Conservation (phyloP, 345 rosid species). For the Combretum micranthum region DNA sequence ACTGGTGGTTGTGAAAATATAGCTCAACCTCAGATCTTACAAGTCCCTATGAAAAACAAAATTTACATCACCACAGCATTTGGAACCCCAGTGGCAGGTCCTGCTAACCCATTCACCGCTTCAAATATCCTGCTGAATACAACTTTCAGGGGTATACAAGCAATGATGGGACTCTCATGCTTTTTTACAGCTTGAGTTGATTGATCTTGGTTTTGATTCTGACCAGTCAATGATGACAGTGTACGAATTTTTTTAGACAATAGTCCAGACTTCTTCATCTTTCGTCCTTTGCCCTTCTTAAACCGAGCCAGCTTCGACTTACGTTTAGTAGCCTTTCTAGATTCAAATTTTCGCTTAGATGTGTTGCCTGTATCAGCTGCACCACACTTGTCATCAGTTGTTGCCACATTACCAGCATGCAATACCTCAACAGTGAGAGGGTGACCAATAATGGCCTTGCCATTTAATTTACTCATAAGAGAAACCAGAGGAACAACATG, state of each 20-base stretch:
- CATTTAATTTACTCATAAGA: slow-evolving; percentile 63
- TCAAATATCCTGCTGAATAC: slow-evolving; percentile 90
- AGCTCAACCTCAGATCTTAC: no score
- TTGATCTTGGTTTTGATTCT: slow-evolving; percentile 27
- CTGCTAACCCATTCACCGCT: slow-evolving; percentile 68
- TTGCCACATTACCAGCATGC: slow-evolving; percentile 18
- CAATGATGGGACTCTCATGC: slow-evolving; percentile 52
- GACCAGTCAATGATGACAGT: slow-evolving; percentile 69
- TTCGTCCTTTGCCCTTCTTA: slow-evolving; percentile 2
- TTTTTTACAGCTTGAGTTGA: slow-evolving; percentile 40
- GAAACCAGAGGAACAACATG: slow-evolving; percentile 71
- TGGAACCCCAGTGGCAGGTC: slow-evolving; percentile 15
- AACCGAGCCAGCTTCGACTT: no score
- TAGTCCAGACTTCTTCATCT: slow-evolving; percentile 38
- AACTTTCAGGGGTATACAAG: slow-evolving; percentile 81
- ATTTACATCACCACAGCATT: no score
- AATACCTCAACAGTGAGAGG: slow-evolving; percentile 53
- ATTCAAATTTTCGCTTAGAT: no score
- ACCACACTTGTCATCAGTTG: neutral
- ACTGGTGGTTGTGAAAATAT: no score
- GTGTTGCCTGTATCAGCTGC: neutral
- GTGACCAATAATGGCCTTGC: slow-evolving; percentile 76
- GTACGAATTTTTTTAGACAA: slow-evolving; percentile 65
- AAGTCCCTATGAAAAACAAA: no score
- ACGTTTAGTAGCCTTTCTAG: no score